Evolutionary conservation across 352 stramenopile genomes (phyloP), one percentile per base, ranked within the genome.

Genomic region (Pythium biforme): DNA sequence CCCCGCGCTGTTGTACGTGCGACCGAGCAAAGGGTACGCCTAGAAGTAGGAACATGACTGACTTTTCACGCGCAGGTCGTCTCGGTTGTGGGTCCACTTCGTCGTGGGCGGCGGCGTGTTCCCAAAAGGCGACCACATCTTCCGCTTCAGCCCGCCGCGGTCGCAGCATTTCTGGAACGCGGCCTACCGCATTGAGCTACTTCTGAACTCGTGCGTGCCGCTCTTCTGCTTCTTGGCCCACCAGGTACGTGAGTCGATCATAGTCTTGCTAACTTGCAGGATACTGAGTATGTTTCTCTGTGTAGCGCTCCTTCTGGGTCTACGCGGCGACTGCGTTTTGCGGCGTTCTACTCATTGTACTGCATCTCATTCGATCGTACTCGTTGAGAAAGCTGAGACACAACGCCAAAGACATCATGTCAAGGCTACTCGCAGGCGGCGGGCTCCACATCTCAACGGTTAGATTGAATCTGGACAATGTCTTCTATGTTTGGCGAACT

Each of bases 111-210:
- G 79, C 20, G 83, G 83, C 6, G 39, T 89, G 25, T 90, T 90
- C 58, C 81, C 83, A 1, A 89, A 86, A 54, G 83, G 80, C 0
- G 83, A 92, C 64, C 76, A 89, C 59, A 81, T 92, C 49, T 94
- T 92, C 57, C 74, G 82, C 40, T 94, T 92, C 59, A 81, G 70
- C 15, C 85, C 82, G 26, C 81, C 79, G 25, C 72, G 82, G 14
- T 90, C 82, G 53, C 75, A 80, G 50, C 79, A 89, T 47, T 94
- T 94, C 55, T 90, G 79, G 82, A 89, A 86, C 46, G 83, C 83
- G 1, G 80, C 81, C 17, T 92, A 89, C 68, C 85, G 84, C 59
- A 90, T 92, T 72, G 85, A 94, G 59, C 63, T 94, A 31, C 72
- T 94, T 50, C 67, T 94, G 4, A 90, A 91, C 55, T 53, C 88